Conservation (phyloP, 352 stramenopile genomes). For the Pythium dissotocum region DNA sequence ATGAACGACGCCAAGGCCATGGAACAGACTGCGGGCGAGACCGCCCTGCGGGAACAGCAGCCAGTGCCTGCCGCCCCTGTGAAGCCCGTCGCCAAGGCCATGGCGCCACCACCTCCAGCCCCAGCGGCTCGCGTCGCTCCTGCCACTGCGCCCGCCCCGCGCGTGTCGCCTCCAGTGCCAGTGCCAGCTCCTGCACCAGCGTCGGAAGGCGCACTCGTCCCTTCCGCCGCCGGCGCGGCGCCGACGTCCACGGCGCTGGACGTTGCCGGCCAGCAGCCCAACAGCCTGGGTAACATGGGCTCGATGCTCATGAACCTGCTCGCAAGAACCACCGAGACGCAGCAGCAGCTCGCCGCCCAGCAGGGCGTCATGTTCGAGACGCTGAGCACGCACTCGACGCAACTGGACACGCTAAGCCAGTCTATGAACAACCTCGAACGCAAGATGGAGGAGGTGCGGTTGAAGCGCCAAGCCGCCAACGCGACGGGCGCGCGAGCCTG, state of each 20-base stretch:
- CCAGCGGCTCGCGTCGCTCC: constrained; percentile 21
- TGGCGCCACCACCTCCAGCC: constrained; percentile 11
- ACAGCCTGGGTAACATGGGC: constrained; percentile 80
- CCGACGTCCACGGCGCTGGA: constrained; percentile 66
- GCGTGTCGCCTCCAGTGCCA: constrained; percentile 1
- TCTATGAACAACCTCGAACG: constrained; percentile 79
- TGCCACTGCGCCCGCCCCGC: not conserved
- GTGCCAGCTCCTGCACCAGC: constrained; percentile 23
- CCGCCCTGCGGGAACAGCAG: constrained; percentile 50
- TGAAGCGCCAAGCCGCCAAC: constrained; percentile 43
- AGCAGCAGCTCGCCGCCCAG: constrained; percentile 83
- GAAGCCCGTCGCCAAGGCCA: constrained; percentile 35
- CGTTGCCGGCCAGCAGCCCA: constrained; percentile 57
- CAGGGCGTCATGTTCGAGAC: constrained; percentile 89
- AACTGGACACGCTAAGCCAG: constrained; percentile 71
- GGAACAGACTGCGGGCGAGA: constrained; percentile 61
- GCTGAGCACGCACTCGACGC: constrained; percentile 76
- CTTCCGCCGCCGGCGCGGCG: constrained; percentile 39
- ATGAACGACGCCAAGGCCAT: constrained; percentile 28
- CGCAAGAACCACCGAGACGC: constrained; percentile 79
- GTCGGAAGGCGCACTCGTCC: constrained; percentile 35
- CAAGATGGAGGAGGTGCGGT: constrained; percentile 75
- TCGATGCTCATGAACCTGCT: constrained; percentile 89
- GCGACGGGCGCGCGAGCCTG: not conserved
- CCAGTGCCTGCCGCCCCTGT: constrained; percentile 24